phyloP scores from a whole-genome alignment of 345 rosid species.

The Luvunga scandens region DNA sequence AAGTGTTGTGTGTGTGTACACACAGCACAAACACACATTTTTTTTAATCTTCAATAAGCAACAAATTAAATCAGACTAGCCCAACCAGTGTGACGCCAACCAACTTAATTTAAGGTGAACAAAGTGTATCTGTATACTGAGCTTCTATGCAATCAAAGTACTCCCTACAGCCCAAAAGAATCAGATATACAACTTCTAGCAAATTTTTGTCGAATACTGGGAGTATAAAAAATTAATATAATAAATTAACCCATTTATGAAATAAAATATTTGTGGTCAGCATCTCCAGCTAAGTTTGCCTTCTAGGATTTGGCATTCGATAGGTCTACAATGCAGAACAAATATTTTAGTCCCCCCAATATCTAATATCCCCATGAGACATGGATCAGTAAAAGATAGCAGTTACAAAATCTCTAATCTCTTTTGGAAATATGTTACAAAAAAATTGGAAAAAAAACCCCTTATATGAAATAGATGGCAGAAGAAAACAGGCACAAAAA shows the following conservation, averaged over 20 bases:
- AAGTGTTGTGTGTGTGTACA: neutral
- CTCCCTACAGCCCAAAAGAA: neutral
- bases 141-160: neutral
- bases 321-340: neutral
- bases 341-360: neutral
- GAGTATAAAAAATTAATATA: neutral
- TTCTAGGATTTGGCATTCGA: neutral
- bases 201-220: neutral
- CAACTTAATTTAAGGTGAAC: neutral
- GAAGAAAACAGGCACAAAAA: neutral
- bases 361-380: neutral
- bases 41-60: neutral
- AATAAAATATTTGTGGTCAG: neutral
- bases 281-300: neutral
- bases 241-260: neutral
- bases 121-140: neutral
- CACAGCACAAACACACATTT: too few species aligned
- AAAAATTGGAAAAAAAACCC: neutral
- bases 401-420: neutral
- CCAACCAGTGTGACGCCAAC: neutral
- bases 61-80: neutral
- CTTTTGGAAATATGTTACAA: neutral
- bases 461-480: neutral
- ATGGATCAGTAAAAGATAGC: neutral
- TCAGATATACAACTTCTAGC: neutral